Evolutionary conservation across 208 protist genomes (phyloP).

Genomic region (Acanthamoeba culbertsoni): DNA sequence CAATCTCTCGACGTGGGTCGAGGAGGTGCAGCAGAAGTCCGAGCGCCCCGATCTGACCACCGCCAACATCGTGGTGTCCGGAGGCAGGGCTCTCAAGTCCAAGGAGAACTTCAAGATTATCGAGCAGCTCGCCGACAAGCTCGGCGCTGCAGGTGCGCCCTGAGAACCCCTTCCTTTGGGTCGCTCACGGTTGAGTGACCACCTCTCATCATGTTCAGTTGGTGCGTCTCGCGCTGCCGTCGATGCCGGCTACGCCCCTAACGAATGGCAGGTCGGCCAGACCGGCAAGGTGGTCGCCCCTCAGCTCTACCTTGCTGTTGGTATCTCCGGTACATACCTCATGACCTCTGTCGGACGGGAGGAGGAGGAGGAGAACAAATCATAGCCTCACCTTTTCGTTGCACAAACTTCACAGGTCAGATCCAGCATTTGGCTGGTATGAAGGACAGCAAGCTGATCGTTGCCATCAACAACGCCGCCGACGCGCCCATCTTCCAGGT

Average conservation of each 20-base stretch:
- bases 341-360: background rate
- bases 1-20: slow-evolving; percentile 76
- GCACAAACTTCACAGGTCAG: slow-evolving; percentile 82
- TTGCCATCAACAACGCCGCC: slow-evolving; percentile 91
- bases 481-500: slow-evolving; percentile 98
- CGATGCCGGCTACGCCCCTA: slow-evolving; percentile 88
- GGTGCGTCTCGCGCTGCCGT: slow-evolving; percentile 97
- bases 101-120: slow-evolving; percentile 97
- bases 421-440: slow-evolving; percentile 97
- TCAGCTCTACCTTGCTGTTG: slow-evolving; percentile 96
- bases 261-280: slow-evolving; percentile 97
- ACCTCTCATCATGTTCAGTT: slow-evolving; percentile 59
- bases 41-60: slow-evolving; percentile 94
- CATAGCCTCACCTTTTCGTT: background rate
- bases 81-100: slow-evolving; percentile 95
- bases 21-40: slow-evolving; percentile 69
- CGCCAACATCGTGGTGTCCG: slow-evolving; percentile 91
- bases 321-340: slow-evolving; percentile 81
- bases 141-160: slow-evolving; percentile 87
- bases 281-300: slow-evolving; percentile 98
- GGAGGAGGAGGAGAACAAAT: background rate
- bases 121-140: slow-evolving; percentile 92
- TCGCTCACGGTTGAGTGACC: background rate
- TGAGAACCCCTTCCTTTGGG: background rate
- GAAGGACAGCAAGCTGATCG: slow-evolving; percentile 97